Base-by-base conservation (phyloP, 2,329 filamentous ascomycete species). In the Pestalotiopsis sp. region DNA sequence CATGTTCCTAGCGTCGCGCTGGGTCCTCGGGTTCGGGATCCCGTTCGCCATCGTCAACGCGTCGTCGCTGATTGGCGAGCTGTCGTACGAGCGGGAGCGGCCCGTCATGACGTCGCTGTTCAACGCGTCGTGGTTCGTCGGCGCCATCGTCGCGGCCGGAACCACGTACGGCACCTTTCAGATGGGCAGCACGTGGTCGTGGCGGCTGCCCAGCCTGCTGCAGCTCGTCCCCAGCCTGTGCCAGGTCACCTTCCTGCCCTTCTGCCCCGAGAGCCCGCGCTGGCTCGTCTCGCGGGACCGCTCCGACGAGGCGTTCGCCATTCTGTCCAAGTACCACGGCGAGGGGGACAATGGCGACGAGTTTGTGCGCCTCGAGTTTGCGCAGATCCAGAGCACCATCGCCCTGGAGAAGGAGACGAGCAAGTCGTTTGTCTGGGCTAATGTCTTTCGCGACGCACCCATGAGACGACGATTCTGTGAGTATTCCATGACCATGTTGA, bases 321-420 rank as follows among this genome's bases (percentile, higher is more conserved):
- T 84, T 65, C 73, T 85, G 20, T 74, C 77, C 67, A 81, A 81
- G 73, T 84, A 82, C 70, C 82, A 85, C 72, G 79, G 81, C 49
- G 83, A 91, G 71, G 88, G 88, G 2, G 82, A 85, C 66, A 81
- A 84, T 5, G 79, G 79, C 20, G 84, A 82, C 1, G 83, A 85
- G 7, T 84, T 88, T 69, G 87, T 89, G 2, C 81, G 84, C 64
- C 79, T 88, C 3, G 86, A 90, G 74, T 87, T 85, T 70, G 84
- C 85, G 17, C 84, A 89, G 74, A 88, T 88, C 74, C 81, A 85
- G 65, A 83, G 85, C 69, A 84, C 85, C 25, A 82, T 88, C 57
- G 79, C 80, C 60, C 78, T 82, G 27, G 84, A 85, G 27, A 82
- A 82, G 66, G 79, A 84, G 20, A 80, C 83, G 55, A 81, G 84